phyloP scores from a whole-genome alignment of 2,329 filamentous ascomycete species.

The Thielaviopsis ethacetica region DNA sequence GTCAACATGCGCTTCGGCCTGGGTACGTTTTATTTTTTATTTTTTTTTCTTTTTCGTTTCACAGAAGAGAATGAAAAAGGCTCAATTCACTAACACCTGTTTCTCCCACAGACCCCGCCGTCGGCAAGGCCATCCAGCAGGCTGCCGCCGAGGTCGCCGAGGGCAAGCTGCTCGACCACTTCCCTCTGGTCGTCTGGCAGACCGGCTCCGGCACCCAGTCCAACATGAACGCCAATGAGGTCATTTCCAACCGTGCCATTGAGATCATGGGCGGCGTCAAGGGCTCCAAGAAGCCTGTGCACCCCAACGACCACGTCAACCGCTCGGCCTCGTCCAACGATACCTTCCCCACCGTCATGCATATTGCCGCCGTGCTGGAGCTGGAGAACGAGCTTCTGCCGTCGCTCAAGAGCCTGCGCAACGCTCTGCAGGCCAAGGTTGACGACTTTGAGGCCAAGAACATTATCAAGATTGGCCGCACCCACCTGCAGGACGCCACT shows the following conservation, averaged over 20 bases:
- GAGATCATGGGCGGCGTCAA: constrained; percentile 88
- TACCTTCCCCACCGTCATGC: constrained; percentile 99
- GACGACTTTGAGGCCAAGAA: constrained; percentile 69
- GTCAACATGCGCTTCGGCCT: constrained; percentile 94
- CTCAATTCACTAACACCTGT: no score
- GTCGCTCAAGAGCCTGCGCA: constrained; percentile 62
- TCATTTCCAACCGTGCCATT: constrained; percentile 98
- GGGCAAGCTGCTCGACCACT: constrained; percentile 89
- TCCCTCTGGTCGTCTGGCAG: constrained; percentile 98
- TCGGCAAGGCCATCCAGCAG: constrained; percentile 87
- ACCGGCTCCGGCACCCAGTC: constrained; percentile 97
- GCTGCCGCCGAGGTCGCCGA: constrained; percentile 85
- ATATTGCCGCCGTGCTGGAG: constrained; percentile 92
- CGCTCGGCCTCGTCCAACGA: constrained; percentile 98
- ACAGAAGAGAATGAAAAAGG: no score
- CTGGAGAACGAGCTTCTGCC: constrained; percentile 76
- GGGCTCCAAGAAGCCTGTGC: constrained; percentile 96
- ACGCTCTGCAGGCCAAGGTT: constrained; percentile 74
- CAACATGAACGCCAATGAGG: constrained; percentile 99
- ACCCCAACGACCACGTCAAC: constrained; percentile 99
- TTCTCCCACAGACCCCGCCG: constrained; percentile 51
- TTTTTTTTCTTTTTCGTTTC: no score
- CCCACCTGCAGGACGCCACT: constrained; percentile 93
- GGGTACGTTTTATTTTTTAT: constrained; percentile 29
- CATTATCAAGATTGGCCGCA: constrained; percentile 98